A percentile compares a stretch with the other conserved stretches of the same genome.
These are phyloP conservation scores for Verticillium tricorpus DNA, from an alignment of 2,329 filamentous ascomycete species.

Conservation along the genomic window DNA sequence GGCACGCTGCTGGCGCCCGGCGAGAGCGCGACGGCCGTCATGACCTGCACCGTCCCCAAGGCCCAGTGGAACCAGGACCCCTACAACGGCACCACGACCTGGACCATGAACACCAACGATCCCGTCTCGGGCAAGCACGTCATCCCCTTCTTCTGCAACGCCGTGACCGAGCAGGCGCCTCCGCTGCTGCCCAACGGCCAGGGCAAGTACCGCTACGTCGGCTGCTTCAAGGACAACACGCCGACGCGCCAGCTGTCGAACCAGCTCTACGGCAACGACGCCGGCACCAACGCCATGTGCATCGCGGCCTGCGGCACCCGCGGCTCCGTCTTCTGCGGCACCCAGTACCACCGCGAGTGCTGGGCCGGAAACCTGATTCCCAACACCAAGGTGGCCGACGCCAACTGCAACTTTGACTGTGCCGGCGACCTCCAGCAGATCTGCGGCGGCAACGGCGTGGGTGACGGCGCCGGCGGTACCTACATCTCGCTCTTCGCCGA, in stretches of 20 bases:
- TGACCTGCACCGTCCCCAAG: slow-evolving; percentile 52
- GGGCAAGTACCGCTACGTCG: slow-evolving; percentile 44
- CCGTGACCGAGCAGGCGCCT: slow-evolving; percentile 45
- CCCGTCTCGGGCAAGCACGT: slow-evolving; percentile 44
- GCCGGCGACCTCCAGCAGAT: slow-evolving; percentile 41
- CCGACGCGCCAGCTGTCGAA: slow-evolving; percentile 44
- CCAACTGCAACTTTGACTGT: slow-evolving; percentile 47
- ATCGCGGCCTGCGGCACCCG: slow-evolving; percentile 33
- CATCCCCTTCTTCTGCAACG: slow-evolving; percentile 47
- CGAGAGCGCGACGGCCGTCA: slow-evolving; percentile 42
- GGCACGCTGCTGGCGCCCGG: slow-evolving; percentile 45
- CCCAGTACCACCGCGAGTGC: slow-evolving; percentile 46
- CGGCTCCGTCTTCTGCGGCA: slow-evolving; percentile 38
- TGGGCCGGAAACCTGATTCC: slow-evolving; percentile 49
- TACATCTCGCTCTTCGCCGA: slow-evolving; percentile 46
- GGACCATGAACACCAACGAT: slow-evolving; percentile 55
- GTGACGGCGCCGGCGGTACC: slow-evolving; percentile 22
- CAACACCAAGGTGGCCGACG: slow-evolving; percentile 33
- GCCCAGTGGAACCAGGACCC: slow-evolving; percentile 50
- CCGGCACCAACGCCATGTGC: slow-evolving; percentile 40
- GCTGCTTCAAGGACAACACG: slow-evolving; percentile 53
- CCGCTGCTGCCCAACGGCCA: slow-evolving; percentile 38
- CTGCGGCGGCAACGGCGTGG: slow-evolving; percentile 43
- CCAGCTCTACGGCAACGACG: slow-evolving; percentile 31
- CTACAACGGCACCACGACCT: slow-evolving; percentile 40